phyloP scores from a whole-genome alignment of 108 stramenopile species.

The Cylindrotheca fusiformis region DNA sequence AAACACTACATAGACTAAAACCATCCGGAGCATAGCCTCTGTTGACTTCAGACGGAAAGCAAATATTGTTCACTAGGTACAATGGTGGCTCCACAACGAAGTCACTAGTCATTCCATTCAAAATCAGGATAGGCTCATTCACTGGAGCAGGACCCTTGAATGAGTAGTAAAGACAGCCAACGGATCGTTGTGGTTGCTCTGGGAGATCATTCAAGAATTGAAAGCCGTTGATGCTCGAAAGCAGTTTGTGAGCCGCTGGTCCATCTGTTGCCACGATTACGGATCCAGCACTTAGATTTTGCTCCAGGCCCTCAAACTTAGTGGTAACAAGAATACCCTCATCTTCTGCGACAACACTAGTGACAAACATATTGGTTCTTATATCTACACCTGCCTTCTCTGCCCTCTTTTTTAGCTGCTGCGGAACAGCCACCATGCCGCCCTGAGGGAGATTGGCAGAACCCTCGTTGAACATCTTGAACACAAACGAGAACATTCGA shows the following conservation, averaged over 20 bases:
- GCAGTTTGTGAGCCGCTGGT: slow-evolving; percentile 41
- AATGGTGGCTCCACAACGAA: slow-evolving; percentile 13
- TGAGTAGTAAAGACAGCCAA: slow-evolving; percentile 80
- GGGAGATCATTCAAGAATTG: slow-evolving; percentile 26
- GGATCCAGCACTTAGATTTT: slow-evolving; percentile 30
- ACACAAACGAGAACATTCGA: slow-evolving; percentile 85
- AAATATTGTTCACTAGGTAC: slow-evolving; percentile 78
- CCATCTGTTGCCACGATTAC: slow-evolving; percentile 85
- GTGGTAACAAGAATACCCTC: slow-evolving; percentile 13
- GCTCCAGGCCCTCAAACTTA: slow-evolving; percentile 1
- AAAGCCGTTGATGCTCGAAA: slow-evolving; percentile 49
- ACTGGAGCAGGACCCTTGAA: slow-evolving; percentile 66
- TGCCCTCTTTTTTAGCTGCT: slow-evolving; percentile 63
- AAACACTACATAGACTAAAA: slow-evolving; percentile 68
- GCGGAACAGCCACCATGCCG: slow-evolving; percentile 70
- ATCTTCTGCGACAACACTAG: slow-evolving; percentile 13
- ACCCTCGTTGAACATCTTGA: slow-evolving; percentile 85
- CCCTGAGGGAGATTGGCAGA: slow-evolving; percentile 64
- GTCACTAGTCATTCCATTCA: slow-evolving; percentile 56
- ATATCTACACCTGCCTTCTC: slow-evolving; percentile 41
- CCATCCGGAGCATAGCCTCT: slow-evolving; percentile 68
- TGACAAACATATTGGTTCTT: slow-evolving; percentile 22
- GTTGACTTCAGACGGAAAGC: slow-evolving; percentile 83
- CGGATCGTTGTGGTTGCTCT: slow-evolving; percentile 62
- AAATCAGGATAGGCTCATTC: slow-evolving; percentile 73